Base-by-base conservation (phyloP, 768 basidiomycete species). In the Sarcodon sp. region DNA sequence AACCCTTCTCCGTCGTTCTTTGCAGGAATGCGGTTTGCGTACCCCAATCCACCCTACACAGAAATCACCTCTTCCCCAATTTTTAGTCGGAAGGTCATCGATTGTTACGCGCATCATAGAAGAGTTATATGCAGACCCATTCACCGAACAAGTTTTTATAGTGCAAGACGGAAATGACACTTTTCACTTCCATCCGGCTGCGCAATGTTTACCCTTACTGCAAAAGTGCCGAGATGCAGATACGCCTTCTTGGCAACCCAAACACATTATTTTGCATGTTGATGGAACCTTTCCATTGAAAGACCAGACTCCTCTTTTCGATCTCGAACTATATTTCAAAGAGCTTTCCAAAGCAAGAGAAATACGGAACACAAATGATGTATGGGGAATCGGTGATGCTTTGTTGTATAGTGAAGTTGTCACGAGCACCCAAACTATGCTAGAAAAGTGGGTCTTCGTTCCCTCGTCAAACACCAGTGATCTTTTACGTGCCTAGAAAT, bases 391-490 rank as follows among this genome's bases (percentile, higher is more conserved):
- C 4, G 92, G 92, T 0, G 89, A 93, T 51, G 72, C 77, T 35
- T 59, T 97, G 31, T 54, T 93, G 7, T 97, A 97, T 53, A 83
- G 86, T 33, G 89, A 96, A 61, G 79, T 80, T 0, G 85, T 99
- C 9, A 90, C 90, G 1, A 92, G 88, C 54, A 98, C 94, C 0
- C 96, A 98, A 61, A 92, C 90, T 2, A 78, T 97, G 76, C 69
- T 98, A 4, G 89, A 96, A 59, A 87, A 81, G 94, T 92, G 53
- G 64, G 83, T 64, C 41, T 16, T 33, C 37, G 21, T 48, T 13
- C 16, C 18, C 35, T 48, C n/a, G 15, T 13, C 32, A 7, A 6
- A 12, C 7, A 34, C 38, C 33, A 43, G 38, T 34, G 31, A 49
- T 43, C 37, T 33, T 9, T 10, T 32, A 15, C 9, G 12, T 18